Evolutionary conservation across 1,139 yeast species (phyloP).

Genomic region (Saccharomyces hybrid): DNA sequence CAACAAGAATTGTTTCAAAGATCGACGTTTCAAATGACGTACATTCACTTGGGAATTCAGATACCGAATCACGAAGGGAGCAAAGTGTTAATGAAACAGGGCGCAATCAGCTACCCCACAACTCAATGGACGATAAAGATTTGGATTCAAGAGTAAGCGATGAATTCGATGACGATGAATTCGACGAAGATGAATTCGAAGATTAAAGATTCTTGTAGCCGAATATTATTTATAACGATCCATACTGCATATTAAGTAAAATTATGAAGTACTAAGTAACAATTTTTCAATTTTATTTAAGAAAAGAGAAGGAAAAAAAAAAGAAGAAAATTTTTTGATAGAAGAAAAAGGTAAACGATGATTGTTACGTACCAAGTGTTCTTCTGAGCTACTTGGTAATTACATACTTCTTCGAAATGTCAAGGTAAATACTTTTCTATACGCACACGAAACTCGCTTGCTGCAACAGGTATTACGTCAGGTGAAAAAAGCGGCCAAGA

Average conservation of each 20-base stretch:
- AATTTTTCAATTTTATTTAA: background rate
- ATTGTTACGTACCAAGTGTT: background rate
- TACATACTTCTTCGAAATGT: background rate
- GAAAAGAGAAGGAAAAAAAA: background rate
- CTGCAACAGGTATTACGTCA: background rate
- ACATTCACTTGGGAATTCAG: conserved; percentile 7
- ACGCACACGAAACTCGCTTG: background rate
- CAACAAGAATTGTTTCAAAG: conserved; percentile 19
- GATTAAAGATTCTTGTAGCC: conserved; percentile 7
- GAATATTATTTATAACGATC: background rate
- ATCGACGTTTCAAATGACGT: conserved; percentile 21
- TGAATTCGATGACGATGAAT: conserved; percentile 21
- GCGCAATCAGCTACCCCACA: conserved; percentile 24
- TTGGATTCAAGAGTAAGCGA: conserved; percentile 12
- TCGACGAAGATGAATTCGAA: conserved; percentile 24
- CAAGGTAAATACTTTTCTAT: conserved; percentile 1
- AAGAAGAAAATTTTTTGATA: background rate
- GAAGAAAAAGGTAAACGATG: background rate
- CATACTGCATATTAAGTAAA: background rate
- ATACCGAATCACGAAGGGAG: background rate
- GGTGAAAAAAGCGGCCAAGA: conserved; percentile 1
- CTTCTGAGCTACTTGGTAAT: background rate
- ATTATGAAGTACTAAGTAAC: conserved; percentile 1
- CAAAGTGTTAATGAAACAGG: conserved; percentile 5
- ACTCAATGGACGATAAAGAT: conserved; percentile 11